Base-by-base conservation (phyloP, 345 rosid species). In the Melastoma malabathricum region DNA sequence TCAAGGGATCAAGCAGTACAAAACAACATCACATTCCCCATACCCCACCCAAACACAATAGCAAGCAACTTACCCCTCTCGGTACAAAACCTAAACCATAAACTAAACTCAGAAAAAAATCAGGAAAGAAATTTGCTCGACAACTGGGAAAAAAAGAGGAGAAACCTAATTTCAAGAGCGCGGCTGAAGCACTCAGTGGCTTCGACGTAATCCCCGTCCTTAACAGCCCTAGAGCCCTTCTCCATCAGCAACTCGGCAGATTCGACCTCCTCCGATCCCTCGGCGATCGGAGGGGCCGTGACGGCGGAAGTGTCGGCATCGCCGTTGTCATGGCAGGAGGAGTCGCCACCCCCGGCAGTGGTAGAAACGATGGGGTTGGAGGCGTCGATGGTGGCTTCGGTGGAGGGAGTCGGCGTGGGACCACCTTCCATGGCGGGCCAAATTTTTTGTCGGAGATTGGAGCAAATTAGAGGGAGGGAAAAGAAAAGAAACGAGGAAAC, bases 171-270 rank as follows among this genome's bases (percentile, higher is more conserved):
- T 59, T 92, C 97, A 7, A 92, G 84, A 48, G 90, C 80, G 23
- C 97, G 98, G 74, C 97, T 84, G 44, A 82, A 84, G 77, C 88
- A 92, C 38, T 92, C 97, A 5, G 80, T 81, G 15, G 98, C 98
- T 68, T 87, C 94, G 5, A 52, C 59, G 54, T 64, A 77, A 58
- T 92, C 93, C 1, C 53, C 59, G 43, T 81, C 90, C 54, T 67
- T 84, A 50, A 92, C 49, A 14, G 84, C 93, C 12, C 5, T 38
- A 15, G 68, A 58, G 50, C 94, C 97, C 67, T 56, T 73, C 74
- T 77, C 90, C 50, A 75, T 53, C 59, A 92, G 59, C 63, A 82
- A 86, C 4, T 70, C 76, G 2, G 88, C 80, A 45, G 72, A 60
- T 73, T 83, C 94, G 20, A 6, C 51, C 56, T 10, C 9, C 50